Base-by-base conservation (phyloP, 2,329 filamentous ascomycete species). In the Diaporthe humulicola region DNA sequence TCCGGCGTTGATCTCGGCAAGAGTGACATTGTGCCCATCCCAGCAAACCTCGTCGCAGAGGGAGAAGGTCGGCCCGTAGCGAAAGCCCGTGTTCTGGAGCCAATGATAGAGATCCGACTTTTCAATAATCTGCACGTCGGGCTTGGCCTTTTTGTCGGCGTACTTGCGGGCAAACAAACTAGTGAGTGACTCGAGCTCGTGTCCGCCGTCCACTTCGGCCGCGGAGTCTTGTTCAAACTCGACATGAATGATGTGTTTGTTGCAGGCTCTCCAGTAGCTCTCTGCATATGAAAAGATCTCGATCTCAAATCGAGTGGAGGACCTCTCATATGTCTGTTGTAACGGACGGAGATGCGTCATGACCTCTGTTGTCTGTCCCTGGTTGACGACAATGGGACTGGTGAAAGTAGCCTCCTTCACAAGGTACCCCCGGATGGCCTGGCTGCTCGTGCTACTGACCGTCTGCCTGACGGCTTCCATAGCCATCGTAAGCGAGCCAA, bases 401-500 rank as follows among this genome's bases (percentile, higher is more conserved):
- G 25, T 30, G 58, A 64, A 64, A n/a, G 33, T 45, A 12, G 58
- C 58, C 19, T 64, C 58, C 14, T 42, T 40, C 17, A 64, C 38
- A 9, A n/a, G 36, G 58, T 64, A 64, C 4, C 33, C 58, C 36
- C 17, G 33, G 58, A 64, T 64, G 38, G 33, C 17, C 22, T 45
- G 17, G 58, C 58, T 45, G 42, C 22, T 42, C 12, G 22, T 45
- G 36, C 8, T 25, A 30, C 25, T 33, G 36, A 19, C 60, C 3
- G 25, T 45, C n/a, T 66, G 60, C 6, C 10, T 30, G 22, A 30
- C 38, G 12, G 36, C 84, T 70, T 84, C 82, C 3, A 83, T 79
- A 8, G 83, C 82, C 82, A 84, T 83, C 17, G 79, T 77, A 1
- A 84, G 52, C 57, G 81, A 82, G 1, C 81, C 81, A 1, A 85